A percentile compares a stretch with the other conserved stretches of the same genome.
phyloP scores from a whole-genome alignment of 208 protist genomes.

The Naegleria fowleri region DNA sequence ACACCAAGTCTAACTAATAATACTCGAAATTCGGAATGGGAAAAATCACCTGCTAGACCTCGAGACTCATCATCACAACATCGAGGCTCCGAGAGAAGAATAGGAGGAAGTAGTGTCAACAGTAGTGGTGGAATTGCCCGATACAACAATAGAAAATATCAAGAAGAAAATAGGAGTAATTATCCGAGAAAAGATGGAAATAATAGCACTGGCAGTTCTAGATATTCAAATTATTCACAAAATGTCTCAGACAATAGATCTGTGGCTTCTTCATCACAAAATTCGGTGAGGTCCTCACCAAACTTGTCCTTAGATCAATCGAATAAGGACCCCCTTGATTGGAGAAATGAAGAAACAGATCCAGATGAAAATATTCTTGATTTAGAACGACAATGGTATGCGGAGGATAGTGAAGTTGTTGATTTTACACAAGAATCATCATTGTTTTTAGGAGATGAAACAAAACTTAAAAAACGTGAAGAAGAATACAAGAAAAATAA shows the following conservation, averaged over 20 bases:
- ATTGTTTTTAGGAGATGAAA: not conserved
- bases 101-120: no score
- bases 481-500: not conserved
- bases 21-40: not conserved
- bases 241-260: not conserved
- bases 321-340: not conserved
- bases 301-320: not conserved
- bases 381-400: not conserved
- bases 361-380: not conserved
- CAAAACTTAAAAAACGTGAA: conserved; percentile 12
- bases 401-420: not conserved
- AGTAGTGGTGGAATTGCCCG: no score
- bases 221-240: not conserved
- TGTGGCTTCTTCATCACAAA: not conserved
- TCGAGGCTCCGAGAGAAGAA: no score
- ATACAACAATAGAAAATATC: no score
- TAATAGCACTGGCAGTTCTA: no score
- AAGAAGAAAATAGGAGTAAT: no score
- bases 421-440: not conserved
- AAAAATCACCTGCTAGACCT: not conserved
- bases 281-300: not conserved
- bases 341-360: not conserved
- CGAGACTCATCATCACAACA: not conserved
- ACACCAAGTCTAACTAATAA: not conserved
- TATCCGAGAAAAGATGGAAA: no score